Evolutionary conservation across 202 grass and related monocot genomes (phyloP).

Genomic region (Cymbopogon flexuosus): DNA sequence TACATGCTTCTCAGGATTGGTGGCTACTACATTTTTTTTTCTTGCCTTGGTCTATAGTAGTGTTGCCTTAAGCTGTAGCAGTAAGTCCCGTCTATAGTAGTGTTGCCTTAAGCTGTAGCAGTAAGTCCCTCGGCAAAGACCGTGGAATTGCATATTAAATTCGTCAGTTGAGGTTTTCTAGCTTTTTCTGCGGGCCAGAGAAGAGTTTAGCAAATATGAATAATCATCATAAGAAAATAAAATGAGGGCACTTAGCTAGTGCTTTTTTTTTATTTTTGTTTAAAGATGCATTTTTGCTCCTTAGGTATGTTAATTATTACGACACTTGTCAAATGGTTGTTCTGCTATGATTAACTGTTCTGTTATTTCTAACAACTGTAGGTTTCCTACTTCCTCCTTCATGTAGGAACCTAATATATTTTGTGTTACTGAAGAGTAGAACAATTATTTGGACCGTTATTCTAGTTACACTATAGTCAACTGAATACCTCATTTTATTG

Average conservation of each 20-base stretch:
- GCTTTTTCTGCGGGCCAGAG: not conserved
- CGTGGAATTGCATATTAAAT: not conserved
- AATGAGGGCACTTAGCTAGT: not conserved
- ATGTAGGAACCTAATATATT: not conserved
- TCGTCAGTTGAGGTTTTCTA: constrained; percentile 12
- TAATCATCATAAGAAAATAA: constrained; percentile 8
- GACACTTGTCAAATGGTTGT: not conserved
- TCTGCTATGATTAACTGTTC: not conserved
- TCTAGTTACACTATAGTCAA: constrained; percentile 7
- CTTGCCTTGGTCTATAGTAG: not conserved
- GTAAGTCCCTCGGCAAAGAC: not conserved
- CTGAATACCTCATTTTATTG: constrained; percentile 7
- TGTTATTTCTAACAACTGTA: not conserved
- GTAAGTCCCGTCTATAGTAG: not conserved
- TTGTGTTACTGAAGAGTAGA: not conserved
- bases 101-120: not conserved
- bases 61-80: not conserved
- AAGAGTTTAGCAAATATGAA: not conserved
- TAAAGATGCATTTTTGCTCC: not conserved
- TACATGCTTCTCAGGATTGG: not conserved
- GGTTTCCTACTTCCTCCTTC: not conserved
- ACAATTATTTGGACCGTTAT: not conserved
- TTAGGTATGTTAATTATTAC: not conserved
- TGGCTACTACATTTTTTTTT: constrained; percentile 2
- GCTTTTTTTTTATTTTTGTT: not conserved